Evolutionary conservation across 495 filamentous ascomycete species (phyloP).

Genomic region (Penicillium manginii): DNA sequence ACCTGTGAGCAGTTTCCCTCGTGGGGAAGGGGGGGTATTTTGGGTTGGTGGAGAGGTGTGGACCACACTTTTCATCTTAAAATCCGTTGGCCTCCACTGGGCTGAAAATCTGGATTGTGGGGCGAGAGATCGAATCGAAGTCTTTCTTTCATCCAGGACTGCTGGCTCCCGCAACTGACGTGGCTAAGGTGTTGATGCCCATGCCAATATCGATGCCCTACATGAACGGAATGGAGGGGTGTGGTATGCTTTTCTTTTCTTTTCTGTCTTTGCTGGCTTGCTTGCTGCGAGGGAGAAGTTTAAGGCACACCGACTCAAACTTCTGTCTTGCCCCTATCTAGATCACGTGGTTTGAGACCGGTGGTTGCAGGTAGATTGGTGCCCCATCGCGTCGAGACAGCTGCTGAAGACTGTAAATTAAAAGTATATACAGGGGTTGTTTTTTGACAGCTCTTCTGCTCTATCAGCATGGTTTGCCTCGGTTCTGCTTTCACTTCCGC

Average conservation of each 20-base stretch:
- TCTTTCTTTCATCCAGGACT: background rate
- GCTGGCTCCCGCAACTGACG: background rate
- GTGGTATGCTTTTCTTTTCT: background rate
- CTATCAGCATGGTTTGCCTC: conserved; percentile 9
- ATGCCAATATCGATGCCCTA: background rate
- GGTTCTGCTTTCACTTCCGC: background rate
- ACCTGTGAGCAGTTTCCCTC: conserved; percentile 6
- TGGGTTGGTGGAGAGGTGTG: conserved; percentile 5
- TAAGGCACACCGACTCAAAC: background rate
- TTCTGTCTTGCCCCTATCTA: background rate
- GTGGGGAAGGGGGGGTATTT: background rate
- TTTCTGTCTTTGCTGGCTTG: background rate
- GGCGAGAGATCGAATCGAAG: conserved; percentile 1
- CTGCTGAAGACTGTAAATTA: conserved; percentile 12
- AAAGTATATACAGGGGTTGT: conserved; percentile 28
- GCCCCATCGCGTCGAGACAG: background rate
- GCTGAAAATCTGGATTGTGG: background rate
- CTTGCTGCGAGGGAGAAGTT: conserved; percentile 4
- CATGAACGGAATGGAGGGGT: background rate
- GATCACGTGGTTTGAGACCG: background rate
- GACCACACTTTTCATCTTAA: background rate
- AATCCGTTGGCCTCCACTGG: background rate
- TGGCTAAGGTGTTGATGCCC: background rate
- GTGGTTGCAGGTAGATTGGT: conserved; percentile 1
- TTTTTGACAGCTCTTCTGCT: conserved; percentile 27